Percentiles rank a stretch among this genome's conserved stretches.
phyloP scores from a whole-genome alignment of 306 rosid genomes.

The Lathyrus aphaca region DNA sequence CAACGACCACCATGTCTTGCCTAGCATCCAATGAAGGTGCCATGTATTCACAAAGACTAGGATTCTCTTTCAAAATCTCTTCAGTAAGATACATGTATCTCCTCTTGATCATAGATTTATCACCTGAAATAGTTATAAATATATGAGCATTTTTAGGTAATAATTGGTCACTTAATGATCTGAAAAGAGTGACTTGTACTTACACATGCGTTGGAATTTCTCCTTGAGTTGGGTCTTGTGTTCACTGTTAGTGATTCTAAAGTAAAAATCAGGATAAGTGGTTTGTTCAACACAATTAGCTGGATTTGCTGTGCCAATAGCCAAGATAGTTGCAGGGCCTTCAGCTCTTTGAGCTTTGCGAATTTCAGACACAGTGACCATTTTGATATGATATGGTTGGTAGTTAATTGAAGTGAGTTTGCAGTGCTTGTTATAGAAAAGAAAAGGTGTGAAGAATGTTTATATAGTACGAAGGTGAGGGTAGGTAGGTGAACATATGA shows the following conservation, averaged over 20 bases:
- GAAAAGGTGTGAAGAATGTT: too few species aligned
- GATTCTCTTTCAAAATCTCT: conserved; percentile 44
- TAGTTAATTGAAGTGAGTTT: too few species aligned
- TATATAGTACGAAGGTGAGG: too few species aligned
- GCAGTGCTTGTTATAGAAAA: too few species aligned
- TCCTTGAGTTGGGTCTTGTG: not conserved
- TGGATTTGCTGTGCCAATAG: not conserved
- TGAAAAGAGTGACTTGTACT: too few species aligned
- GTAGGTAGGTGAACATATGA: too few species aligned
- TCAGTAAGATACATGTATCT: conserved; percentile 37
- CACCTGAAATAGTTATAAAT: conserved; percentile 45
- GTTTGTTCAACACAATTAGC: not conserved
- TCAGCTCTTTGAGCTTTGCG: not conserved
- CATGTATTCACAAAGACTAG: conserved; percentile 54
- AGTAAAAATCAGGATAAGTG: not conserved
- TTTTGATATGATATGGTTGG: too few species aligned
- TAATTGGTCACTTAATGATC: too few species aligned
- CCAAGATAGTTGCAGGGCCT: not conserved
- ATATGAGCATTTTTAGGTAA: too few species aligned
- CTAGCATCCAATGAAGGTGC: conserved; percentile 75
- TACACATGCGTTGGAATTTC: not conserved
- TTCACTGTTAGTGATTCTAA: too few species aligned
- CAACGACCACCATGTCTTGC: conserved; percentile 73
- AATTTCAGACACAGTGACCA: not conserved
- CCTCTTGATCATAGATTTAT: conserved; percentile 43